Evolutionary conservation across 305 asterid species (phyloP), one percentile per base, ranked within the genome.

Genomic region (Fraxinus platypoda): DNA sequence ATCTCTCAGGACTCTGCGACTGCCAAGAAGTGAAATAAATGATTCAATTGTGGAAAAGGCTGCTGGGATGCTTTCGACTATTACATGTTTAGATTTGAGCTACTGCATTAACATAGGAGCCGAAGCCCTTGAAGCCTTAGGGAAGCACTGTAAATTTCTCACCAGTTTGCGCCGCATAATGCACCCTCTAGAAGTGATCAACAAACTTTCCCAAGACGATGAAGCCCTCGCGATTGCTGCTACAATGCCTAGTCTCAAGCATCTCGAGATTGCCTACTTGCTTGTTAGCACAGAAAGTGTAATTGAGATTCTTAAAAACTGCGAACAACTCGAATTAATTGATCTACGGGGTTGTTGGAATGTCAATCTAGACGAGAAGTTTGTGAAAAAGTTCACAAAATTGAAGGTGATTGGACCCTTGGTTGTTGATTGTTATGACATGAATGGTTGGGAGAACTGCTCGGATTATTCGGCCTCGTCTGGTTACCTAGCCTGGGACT

Each of bases 261-360:
- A 91, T 41, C 97, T 95, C 0, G 99, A 95, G 89, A 91, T 93
- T 1, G 93, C 97, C 74, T 92, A 95, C 90, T 83, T 91, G 88
- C 90, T 90, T 0, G 94, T 94, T 17, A 80, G 77, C 33, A 95
- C 98, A 3, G 76, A 59, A 1, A 85, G 97, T 33, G 75, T 91
- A 8, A 35, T 91, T 1, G 87, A 94, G 89, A 90, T 95, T 43
- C 83, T 95, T 6, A 80, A 86, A n/a, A 90, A 83, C 17, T 95
- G 97, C 88, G 85, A 78, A 68, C 12, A 86, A 13, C 97, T 94
- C 9, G 97, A 95, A 86, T 74, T 90, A 12, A 87, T 95, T 2
- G 98, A 95, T 23, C 81, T 95, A 0, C 88, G 98, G 0, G 99
- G 99, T 1, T 95, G 98, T 79, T 94, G 97, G 97, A 78, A 88